Evolutionary conservation across 1,284 basidiomycete genomes (phyloP).

Genomic region (Tetrapyrgos nigripes): DNA sequence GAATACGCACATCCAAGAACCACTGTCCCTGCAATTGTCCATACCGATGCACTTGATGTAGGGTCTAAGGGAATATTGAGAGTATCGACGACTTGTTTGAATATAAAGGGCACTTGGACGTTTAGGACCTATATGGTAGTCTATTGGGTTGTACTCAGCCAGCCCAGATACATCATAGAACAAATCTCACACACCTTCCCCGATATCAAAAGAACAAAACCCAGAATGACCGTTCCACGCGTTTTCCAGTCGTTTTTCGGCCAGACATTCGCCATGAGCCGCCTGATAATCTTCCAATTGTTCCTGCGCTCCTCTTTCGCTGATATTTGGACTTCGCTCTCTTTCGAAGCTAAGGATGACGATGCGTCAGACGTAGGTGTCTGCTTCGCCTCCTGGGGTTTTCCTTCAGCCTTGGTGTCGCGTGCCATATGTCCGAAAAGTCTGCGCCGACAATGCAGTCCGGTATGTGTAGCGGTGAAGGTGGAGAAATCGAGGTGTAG

Average conservation of each 20-base stretch:
- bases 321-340: neutral
- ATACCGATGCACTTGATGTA: slow-evolving; percentile 81
- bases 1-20: slow-evolving; percentile 85
- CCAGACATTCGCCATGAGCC: slow-evolving; percentile 74
- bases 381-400: too few relatives aligned
- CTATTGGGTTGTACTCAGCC: neutral
- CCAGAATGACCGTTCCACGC: slow-evolving; percentile 81
- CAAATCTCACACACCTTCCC: slow-evolving; percentile 82
- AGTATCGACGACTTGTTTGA: slow-evolving; percentile 91
- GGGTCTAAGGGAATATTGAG: slow-evolving; percentile 80
- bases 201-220: slow-evolving; percentile 81
- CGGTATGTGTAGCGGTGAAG: neutral
- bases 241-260: slow-evolving; percentile 80
- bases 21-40: slow-evolving; percentile 89
- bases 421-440: neutral
- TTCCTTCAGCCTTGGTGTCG: neutral
- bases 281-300: slow-evolving; percentile 74
- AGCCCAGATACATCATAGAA: neutral
- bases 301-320: slow-evolving; percentile 51
- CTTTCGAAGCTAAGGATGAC: too few relatives aligned
- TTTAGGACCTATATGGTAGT: slow-evolving; percentile 76
- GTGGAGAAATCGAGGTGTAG: neutral
- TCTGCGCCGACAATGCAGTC: neutral
- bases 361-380: too few relatives aligned
- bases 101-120: slow-evolving; percentile 96